A percentile compares a stretch with the other conserved stretches of the same genome.
Conservation (phyloP, 2,329 filamentous ascomycete genomes). For the Alternaria arborescens region DNA sequence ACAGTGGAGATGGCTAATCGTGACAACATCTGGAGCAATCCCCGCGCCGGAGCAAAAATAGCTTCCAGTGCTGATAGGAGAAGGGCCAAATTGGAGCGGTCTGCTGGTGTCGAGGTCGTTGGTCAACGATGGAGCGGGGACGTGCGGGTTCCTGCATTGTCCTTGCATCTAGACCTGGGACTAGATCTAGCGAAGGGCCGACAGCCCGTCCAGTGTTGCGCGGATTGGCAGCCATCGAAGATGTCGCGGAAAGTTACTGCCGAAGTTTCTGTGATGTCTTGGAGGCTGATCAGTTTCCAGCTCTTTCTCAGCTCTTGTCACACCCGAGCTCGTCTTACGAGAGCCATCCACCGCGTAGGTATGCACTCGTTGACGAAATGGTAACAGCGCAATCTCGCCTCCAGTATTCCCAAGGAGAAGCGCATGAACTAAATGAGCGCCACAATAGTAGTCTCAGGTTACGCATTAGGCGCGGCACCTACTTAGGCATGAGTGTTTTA, state of each 20-base stretch:
- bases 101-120: constrained; percentile 13
- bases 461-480: constrained; percentile 19
- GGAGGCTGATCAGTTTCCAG: not conserved
- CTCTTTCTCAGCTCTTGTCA: constrained; percentile 15
- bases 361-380: constrained; percentile 4
- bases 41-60: constrained; percentile 26
- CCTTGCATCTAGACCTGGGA: constrained; percentile 29
- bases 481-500: constrained; percentile 10
- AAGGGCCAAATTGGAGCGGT: constrained; percentile 16
- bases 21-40: constrained; percentile 6
- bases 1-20: constrained; percentile 6
- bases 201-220: constrained; percentile 10
- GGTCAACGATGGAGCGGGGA: constrained; percentile 13
- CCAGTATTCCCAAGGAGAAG: constrained; percentile 12
- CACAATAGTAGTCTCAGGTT: constrained; percentile 17
- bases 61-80: constrained; percentile 24
- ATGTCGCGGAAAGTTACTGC: constrained; percentile 1
- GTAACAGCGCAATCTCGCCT: constrained; percentile 28
- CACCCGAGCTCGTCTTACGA: not conserved
- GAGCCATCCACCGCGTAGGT: not conserved
- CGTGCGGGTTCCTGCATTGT: constrained; percentile 38
- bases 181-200: constrained; percentile 21
- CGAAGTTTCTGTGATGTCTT: not conserved
- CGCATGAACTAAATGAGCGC: constrained; percentile 25
- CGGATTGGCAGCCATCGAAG: constrained; percentile 9